Base-by-base conservation (phyloP, 805 yeast species). In the Candida orba region DNA sequence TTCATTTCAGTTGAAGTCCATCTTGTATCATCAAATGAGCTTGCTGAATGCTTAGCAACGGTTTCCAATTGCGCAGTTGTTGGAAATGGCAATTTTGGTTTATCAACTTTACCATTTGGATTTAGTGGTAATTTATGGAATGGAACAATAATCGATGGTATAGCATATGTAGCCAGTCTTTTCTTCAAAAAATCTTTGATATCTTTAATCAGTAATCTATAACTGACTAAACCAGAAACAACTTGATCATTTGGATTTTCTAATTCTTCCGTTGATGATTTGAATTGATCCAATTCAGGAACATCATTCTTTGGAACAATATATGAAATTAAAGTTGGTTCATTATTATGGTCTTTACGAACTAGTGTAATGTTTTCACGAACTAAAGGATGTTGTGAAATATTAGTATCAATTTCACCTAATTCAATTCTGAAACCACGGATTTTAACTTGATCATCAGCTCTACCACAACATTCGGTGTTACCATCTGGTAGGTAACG, bases 101-200 rank as follows among this genome's bases (percentile, higher is more conserved):
- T 93, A 68, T 93, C 99, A 46, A 93, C 88, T 66, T 93, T 93
- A 55, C 99, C 99, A 63, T 93, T 93, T 47, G 99, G 99, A 66
- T 93, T 93, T 65, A 93, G 72, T 23, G 99, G 99, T 60, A 93
- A 67, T 56, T 79, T 81, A 23, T 76, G 72, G 69, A 95, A 72
- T 14, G 97, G 97, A 40, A 93, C 91, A 57, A 93, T 81, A 31
- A 91, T 71, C 1, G 96, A 75, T 37, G 99, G 99, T 38, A 93
- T 82, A 15, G 99, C 96, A 62, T 93, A 93, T 13, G 84, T 74
- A 0, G 99, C 97, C 46, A 93, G 73, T 66, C 95, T 82, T 58
- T 82, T 87, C 67, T 87, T 87, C 65, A 93, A 75, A 59, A 82
- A 82, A n/a, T 73, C 72, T 59, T 84, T 83, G 62, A 95, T 78